phyloP scores from a whole-genome alignment of 352 stramenopile species.

The Pythium phragmiticola region DNA sequence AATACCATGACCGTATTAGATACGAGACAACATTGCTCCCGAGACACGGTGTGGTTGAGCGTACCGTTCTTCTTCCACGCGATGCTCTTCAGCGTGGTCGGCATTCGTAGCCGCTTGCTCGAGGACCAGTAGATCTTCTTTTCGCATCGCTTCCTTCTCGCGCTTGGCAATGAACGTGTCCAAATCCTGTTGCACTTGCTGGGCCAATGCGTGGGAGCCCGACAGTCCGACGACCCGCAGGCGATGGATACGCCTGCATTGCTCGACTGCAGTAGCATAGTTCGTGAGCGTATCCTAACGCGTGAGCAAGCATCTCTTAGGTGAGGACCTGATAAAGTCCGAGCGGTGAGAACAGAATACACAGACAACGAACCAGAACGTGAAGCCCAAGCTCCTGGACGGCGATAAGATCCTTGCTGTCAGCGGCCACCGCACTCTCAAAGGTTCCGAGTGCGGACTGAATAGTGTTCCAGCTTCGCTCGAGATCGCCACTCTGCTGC shows the following conservation, averaged over 20 bases:
- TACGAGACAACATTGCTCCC: not conserved
- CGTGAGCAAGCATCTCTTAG: not conserved
- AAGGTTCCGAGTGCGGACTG: constrained; percentile 25
- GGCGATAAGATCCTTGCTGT: constrained; percentile 46
- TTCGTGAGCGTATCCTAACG: constrained; percentile 13
- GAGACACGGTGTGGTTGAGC: not conserved
- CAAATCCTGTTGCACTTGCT: not conserved
- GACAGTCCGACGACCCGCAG: constrained; percentile 9
- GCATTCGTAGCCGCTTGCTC: constrained; percentile 7
- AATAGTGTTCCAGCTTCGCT: constrained; percentile 12
- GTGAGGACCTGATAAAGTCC: too few species aligned
- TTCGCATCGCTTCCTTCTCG: constrained; percentile 9
- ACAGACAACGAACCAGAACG: constrained; percentile 36
- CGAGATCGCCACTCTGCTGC: constrained; percentile 20
- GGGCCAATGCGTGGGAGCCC: constrained; percentile 7
- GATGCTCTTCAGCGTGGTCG: constrained; percentile 4
- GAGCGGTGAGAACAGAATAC: not conserved
- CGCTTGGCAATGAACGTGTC: constrained; percentile 26
- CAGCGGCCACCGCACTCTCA: constrained; percentile 31
- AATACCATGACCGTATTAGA: not conserved
- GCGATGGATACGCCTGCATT: constrained; percentile 9
- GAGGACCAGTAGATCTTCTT: constrained; percentile 17
- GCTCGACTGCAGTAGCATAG: constrained; percentile 14
- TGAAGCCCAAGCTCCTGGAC: constrained; percentile 40
- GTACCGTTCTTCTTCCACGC: constrained; percentile 16